phyloP scores from a whole-genome alignment of 2,329 filamentous ascomycete genomes.

The Bimuria novae-zelandiae region DNA sequence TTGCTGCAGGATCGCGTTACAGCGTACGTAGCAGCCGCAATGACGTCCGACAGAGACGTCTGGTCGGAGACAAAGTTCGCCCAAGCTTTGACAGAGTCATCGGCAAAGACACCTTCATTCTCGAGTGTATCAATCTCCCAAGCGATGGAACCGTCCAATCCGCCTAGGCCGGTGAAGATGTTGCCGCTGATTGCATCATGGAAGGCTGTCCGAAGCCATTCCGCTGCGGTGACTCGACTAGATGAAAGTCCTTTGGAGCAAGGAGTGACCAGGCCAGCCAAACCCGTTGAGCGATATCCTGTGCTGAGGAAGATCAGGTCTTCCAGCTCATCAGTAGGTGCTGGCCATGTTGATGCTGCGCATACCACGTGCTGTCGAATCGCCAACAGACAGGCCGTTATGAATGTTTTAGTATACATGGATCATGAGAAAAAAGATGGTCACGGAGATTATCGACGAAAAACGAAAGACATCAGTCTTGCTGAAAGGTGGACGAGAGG shows the following conservation, averaged over 20 bases:
- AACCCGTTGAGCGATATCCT: conserved; percentile 60
- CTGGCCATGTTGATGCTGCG: conserved; percentile 65
- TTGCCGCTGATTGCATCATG: conserved; percentile 64
- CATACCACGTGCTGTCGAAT: conserved; percentile 13
- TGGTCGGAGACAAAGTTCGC: conserved; percentile 57
- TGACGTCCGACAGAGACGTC: conserved; percentile 61
- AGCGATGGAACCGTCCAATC: conserved; percentile 64
- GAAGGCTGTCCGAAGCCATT: conserved; percentile 66
- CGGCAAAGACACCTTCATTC: conserved; percentile 62
- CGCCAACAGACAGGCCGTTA: conserved; percentile 13
- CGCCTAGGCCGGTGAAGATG: conserved; percentile 54
- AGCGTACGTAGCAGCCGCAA: conserved; percentile 63
- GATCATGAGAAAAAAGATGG: not conserved
- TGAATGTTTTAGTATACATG: conserved; percentile 15
- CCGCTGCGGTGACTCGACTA: conserved; percentile 63
- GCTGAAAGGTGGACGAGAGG: not conserved
- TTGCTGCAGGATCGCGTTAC: conserved; percentile 65
- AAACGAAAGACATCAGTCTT: too few species aligned
- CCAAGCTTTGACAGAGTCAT: conserved; percentile 50
- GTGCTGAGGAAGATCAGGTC: conserved; percentile 66
- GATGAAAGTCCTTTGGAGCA: conserved; percentile 52
- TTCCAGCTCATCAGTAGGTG: conserved; percentile 64
- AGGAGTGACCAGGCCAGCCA: conserved; percentile 62
- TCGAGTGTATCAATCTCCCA: conserved; percentile 62
- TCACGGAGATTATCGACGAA: not conserved